Conservation (phyloP, 208 protist genomes). For the Naegleria fowleri region DNA sequence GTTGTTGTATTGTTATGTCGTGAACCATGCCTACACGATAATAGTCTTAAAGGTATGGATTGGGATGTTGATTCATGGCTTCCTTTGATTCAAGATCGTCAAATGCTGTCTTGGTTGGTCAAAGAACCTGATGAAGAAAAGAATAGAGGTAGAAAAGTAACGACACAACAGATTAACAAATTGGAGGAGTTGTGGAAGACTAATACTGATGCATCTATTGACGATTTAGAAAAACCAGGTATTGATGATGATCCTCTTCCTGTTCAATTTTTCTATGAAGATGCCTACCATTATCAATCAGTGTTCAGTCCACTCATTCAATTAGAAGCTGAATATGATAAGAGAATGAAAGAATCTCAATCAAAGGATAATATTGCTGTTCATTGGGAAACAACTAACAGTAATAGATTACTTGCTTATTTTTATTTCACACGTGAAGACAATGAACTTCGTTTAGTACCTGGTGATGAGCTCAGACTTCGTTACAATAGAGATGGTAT, state of each 20-base stretch:
- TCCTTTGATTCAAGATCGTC: constrained; percentile 79
- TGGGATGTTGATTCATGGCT: constrained; percentile 79
- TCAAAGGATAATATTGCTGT: constrained; percentile 60
- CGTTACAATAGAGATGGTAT: constrained; percentile 45
- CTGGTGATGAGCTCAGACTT: constrained; percentile 78
- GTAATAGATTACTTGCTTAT: constrained; percentile 58
- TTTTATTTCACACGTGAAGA: constrained; percentile 60
- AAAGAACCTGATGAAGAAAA: constrained; percentile 57
- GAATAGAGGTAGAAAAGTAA: constrained; percentile 58
- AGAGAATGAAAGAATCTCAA: constrained; percentile 75
- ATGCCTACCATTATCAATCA: constrained; percentile 80
- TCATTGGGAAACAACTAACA: constrained; percentile 68
- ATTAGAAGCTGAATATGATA: constrained; percentile 82
- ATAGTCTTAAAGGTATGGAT: constrained; percentile 47
- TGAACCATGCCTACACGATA: constrained; percentile 56
- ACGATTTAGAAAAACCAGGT: constrained; percentile 58
- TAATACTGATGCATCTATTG: constrained; percentile 54
- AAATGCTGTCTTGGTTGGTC: constrained; percentile 82
- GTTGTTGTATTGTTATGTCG: constrained; percentile 86
- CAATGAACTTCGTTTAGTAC: constrained; percentile 62
- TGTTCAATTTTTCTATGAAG: constrained; percentile 66
- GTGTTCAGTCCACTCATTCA: constrained; percentile 76
- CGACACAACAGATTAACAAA: constrained; percentile 65
- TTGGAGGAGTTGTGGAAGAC: constrained; percentile 83
- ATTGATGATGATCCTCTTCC: constrained; percentile 55